These are phyloP conservation scores for Penicillium soppii DNA, from an alignment of 495 filamentous ascomycete genomes.

Conservation along the genomic window DNA sequence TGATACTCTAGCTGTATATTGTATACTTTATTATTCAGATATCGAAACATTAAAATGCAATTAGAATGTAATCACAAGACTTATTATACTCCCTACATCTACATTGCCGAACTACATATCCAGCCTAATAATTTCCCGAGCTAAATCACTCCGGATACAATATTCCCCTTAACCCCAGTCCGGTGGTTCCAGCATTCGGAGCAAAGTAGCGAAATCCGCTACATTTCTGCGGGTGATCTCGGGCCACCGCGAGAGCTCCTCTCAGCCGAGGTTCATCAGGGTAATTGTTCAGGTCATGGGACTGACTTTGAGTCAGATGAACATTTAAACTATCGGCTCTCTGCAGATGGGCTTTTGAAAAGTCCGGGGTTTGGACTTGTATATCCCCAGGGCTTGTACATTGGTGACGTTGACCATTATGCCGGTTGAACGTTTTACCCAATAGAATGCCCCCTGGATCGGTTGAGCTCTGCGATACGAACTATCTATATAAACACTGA, in stretches of 20 bases:
- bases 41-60: too few relatives aligned
- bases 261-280: conserved; percentile 33
- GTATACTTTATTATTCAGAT: too few relatives aligned
- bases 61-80: not conserved
- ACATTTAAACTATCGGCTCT: not conserved
- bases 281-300: conserved; percentile 9
- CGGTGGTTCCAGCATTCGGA: not conserved
- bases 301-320: conserved; percentile 12
- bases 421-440: conserved; percentile 28
- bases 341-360: not conserved
- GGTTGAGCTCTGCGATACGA: too few relatives aligned
- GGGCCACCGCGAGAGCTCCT: conserved; percentile 22
- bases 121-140: not conserved
- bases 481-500: too few relatives aligned
- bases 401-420: not conserved
- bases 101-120: not conserved
- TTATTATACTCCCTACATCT: not conserved
- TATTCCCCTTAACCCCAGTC: not conserved
- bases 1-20: conserved; percentile 3
- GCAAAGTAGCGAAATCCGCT: conserved; percentile 15
- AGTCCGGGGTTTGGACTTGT: not conserved
- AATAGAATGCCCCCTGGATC: too few relatives aligned
- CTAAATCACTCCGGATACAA: conserved; percentile 14
- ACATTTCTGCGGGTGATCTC: conserved; percentile 25
- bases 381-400: not conserved